Evolutionary conservation across 139 green algal genomes (phyloP).

Genomic region (Coccomyxa sp.): DNA sequence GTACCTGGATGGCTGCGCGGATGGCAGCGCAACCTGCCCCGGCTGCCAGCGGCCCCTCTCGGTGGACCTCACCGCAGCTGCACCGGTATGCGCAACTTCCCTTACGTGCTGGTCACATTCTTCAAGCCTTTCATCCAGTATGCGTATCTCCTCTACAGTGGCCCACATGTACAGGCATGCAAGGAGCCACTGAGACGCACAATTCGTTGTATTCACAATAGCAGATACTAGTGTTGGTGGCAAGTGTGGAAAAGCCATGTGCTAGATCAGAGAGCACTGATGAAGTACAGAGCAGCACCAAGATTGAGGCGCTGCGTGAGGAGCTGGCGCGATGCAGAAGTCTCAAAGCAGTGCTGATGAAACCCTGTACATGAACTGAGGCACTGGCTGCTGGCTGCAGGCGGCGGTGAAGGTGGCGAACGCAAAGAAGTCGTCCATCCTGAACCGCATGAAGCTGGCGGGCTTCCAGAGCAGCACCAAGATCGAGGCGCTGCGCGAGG

Average conservation of each 20-base stretch:
- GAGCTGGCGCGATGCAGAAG: slow-evolving; percentile 71
- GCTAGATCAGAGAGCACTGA: no score
- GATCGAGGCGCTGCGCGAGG: slow-evolving; percentile 87
- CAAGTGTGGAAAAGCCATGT: no score
- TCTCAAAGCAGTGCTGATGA: no score
- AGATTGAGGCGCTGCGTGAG: slow-evolving; percentile 89
- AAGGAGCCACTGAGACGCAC: no score
- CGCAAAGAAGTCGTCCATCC: slow-evolving; percentile 55
- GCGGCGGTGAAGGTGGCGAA: background rate
- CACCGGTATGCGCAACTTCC: no score
- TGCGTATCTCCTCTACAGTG: no score
- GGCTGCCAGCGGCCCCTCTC: slow-evolving; percentile 66
- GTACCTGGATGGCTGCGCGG: slow-evolving; percentile 46
- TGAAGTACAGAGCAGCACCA: slow-evolving; percentile 87
- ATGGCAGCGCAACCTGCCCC: slow-evolving; percentile 59
- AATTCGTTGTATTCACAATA: no score
- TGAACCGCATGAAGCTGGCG: slow-evolving; percentile 60
- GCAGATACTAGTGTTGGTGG: no score
- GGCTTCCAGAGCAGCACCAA: slow-evolving; percentile 87
- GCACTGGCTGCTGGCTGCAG: background rate
- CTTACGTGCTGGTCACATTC: no score
- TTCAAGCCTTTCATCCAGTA: no score
- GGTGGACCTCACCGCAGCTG: slow-evolving; percentile 53
- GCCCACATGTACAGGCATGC: no score
- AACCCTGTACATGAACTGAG: no score